Percentiles rank a stretch among this genome's conserved stretches.
Evolutionary conservation across 345 rosid genomes (phyloP).

Genomic region (Eucalyptus brandiana): DNA sequence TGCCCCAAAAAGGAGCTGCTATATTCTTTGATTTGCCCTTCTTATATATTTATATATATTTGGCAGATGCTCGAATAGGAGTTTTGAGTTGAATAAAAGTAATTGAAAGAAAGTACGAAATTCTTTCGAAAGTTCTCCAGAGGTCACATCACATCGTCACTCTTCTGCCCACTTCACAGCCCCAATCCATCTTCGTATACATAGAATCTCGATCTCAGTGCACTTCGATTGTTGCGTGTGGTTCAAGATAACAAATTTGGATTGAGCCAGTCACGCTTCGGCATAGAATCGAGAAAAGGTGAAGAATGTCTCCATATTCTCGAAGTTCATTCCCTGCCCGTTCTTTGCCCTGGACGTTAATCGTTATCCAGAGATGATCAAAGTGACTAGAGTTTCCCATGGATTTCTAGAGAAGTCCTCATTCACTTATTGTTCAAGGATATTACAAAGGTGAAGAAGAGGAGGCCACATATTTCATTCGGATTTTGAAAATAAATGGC

Average conservation of each 20-base stretch:
- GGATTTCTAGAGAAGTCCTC: neutral
- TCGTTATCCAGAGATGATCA: neutral
- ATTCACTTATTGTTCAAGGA: neutral
- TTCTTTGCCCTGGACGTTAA: neutral
- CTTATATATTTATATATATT: neutral
- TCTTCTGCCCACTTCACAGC: neutral
- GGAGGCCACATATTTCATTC: neutral
- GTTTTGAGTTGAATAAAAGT: neutral
- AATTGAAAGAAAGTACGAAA: neutral
- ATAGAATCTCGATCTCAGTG: neutral
- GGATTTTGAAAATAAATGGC: neutral
- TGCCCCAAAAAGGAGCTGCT: neutral
- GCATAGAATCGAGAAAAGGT: neutral
- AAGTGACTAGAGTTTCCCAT: neutral
- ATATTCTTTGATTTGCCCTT: neutral
- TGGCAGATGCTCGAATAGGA: neutral
- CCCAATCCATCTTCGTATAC: neutral
- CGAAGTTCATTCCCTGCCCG: neutral
- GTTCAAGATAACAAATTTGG: neutral
- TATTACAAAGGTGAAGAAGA: neutral
- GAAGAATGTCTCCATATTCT: neutral
- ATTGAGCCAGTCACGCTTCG: neutral
- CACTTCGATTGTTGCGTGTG: neutral
- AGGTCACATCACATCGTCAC: neutral
- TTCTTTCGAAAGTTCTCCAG: neutral